Conservation (phyloP, 352 stramenopile species). For the Phytopythium oedochilum region DNA sequence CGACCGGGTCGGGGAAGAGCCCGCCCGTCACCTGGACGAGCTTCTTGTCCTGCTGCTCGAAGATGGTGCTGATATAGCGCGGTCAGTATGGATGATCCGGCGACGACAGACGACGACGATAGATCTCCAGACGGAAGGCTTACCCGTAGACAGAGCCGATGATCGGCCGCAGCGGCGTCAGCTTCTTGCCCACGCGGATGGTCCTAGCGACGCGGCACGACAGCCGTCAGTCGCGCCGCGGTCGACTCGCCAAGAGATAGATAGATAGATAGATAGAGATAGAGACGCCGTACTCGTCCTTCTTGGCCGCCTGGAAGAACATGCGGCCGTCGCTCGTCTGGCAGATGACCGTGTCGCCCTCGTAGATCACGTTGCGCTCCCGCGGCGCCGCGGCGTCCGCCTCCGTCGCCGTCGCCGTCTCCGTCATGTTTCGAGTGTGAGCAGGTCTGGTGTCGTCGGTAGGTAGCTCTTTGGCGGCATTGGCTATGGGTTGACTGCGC, state of each 20-base stretch:
- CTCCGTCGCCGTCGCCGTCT: background rate
- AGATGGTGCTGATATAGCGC: constrained; percentile 42
- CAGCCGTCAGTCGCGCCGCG: background rate
- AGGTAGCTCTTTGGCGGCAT: background rate
- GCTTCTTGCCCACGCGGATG: constrained; percentile 82
- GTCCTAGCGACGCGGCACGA: constrained; percentile 15
- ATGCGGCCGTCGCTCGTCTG: constrained; percentile 80
- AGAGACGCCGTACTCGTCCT: constrained; percentile 53
- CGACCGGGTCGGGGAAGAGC: constrained; percentile 78
- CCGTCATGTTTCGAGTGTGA: background rate
- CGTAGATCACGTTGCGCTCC: constrained; percentile 74
- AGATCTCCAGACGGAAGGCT: background rate
- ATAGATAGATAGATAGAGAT: no score
- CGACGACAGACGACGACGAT: background rate
- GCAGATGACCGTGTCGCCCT: constrained; percentile 85
- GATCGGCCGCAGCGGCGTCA: constrained; percentile 58
- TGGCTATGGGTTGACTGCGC: background rate
- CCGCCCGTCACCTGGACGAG: constrained; percentile 65
- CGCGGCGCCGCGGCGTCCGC: constrained; percentile 12
- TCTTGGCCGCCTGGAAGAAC: constrained; percentile 79
- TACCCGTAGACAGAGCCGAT: constrained; percentile 75
- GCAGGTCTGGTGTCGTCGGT: no score
- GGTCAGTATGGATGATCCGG: no score
- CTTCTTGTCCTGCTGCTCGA: constrained; percentile 83
- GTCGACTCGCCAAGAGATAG: background rate